Evolutionary conservation across 1,284 basidiomycete genomes (phyloP), one percentile per base, ranked within the genome.

Genomic region (Albatrellus sp.): DNA sequence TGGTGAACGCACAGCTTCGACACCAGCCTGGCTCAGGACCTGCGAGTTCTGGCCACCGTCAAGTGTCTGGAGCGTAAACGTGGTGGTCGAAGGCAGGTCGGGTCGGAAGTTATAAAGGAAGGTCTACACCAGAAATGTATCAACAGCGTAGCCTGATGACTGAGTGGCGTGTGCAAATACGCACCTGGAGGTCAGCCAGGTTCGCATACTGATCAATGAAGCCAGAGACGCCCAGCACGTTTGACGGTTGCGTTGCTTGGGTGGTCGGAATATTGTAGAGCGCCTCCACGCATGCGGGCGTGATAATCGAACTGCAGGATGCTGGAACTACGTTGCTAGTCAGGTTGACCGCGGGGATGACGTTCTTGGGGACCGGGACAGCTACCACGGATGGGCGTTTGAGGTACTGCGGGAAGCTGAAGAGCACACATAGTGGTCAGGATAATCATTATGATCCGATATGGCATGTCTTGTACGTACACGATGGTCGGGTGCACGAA

Each of bases 1-100:
- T 52, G 53, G 14, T 51, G 51, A 55, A 72, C 68, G 49, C 46
- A 53, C 59, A 78, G 82, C 49, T 34, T 50, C 48, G 28, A 46
- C 11, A 30, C 46, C 43, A 12, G 43, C 43, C 10, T 3, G 69
- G 73, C 73, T 75, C 37, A 5, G 3, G 39, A 10, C 14, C 30
- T 31, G 24, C 4, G 38, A 35, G 30, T 41, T 36, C 13, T n/a
- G 13, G 4, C 28, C 34, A 14, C 38, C 30, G n/a, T 40, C 31
- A 11, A 34, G 28, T 34, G 38, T 20, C 30, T 30, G 28, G n/a
- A 42, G 33, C n/a, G 31, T 19, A 30, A 46, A 37, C 6, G 58
- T 59, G 4, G 58, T 59, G 2, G 53, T 40, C 20, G 56, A 50
- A 32, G 55, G 16, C 17, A 61, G 48, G 46, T 62, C 58, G 8